phyloP scores from a whole-genome alignment of 495 filamentous ascomycete species.

The Oidiodendron maius region DNA sequence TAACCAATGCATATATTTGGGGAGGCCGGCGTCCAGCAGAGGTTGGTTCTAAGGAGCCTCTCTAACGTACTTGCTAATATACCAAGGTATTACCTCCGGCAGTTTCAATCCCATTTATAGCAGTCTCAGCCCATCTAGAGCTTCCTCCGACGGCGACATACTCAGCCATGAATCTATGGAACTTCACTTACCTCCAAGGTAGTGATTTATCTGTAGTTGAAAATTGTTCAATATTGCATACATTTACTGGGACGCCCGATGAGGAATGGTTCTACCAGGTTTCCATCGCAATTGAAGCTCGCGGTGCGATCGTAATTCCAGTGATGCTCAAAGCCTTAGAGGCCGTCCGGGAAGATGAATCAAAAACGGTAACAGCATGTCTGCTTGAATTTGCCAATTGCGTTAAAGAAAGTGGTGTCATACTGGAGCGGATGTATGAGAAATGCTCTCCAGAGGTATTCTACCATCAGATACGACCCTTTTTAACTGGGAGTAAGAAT shows the following conservation, averaged over 20 bases:
- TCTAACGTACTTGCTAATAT: neutral
- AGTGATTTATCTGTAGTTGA: constrained; percentile 8
- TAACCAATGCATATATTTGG: constrained; percentile 28
- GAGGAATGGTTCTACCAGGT: constrained; percentile 28
- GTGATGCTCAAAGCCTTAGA: constrained; percentile 18
- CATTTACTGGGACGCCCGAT: constrained; percentile 23
- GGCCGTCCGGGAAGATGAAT: constrained; percentile 9
- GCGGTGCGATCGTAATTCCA: constrained; percentile 17
- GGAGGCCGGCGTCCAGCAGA: constrained; percentile 19
- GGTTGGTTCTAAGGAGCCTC: constrained; percentile 4
- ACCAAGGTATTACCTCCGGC: constrained; percentile 18
- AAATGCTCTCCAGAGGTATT: constrained; percentile 89
- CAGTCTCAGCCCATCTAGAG: constrained; percentile 16
- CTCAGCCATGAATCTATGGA: constrained; percentile 25
- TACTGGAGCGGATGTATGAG: constrained; percentile 41
- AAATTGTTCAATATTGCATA: constrained; percentile 16
- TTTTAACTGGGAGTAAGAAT: constrained; percentile 91
- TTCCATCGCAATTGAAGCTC: constrained; percentile 24
- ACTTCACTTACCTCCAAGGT: constrained; percentile 6
- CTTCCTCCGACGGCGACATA: constrained; percentile 26
- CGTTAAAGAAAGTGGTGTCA: constrained; percentile 11
- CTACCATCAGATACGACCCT: constrained; percentile 88
- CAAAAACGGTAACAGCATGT: constrained; percentile 2
- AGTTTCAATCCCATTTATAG: constrained; percentile 21
- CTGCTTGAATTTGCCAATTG: constrained; percentile 13